phyloP scores from a whole-genome alignment of 2,329 filamentous ascomycete genomes.

The Monascus ruber region DNA sequence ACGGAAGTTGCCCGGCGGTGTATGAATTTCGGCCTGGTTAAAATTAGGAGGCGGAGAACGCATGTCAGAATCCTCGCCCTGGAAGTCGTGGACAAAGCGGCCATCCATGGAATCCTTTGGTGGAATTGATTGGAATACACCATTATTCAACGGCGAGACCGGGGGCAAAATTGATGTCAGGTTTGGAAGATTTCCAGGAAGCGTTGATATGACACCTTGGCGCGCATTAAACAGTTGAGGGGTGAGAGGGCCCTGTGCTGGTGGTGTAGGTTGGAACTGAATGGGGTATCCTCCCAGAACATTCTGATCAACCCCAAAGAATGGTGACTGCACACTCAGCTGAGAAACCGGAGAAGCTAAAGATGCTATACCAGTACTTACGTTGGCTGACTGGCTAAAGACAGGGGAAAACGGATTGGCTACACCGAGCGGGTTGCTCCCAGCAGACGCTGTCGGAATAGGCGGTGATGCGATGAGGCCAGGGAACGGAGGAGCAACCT shows the following conservation, averaged over 20 bases:
- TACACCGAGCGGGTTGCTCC: conserved; percentile 54
- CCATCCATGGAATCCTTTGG: conserved; percentile 16
- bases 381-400: conserved; percentile 46
- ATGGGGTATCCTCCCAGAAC: conserved; percentile 58
- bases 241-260: conserved; percentile 30
- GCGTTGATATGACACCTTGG: conserved; percentile 48
- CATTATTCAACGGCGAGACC: conserved; percentile 48
- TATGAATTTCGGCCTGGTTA: conserved; percentile 17
- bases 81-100: conserved; percentile 18
- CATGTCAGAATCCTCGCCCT: conserved; percentile 10
- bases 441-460: conserved; percentile 64
- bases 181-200: conserved; percentile 32
- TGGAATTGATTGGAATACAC: conserved; percentile 21
- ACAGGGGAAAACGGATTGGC: conserved; percentile 54
- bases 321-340: conserved; percentile 49
- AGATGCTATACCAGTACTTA: conserved; percentile 54
- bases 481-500: conserved; percentile 63
- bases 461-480: conserved; percentile 74
- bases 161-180: conserved; percentile 48
- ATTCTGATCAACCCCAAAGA: conserved; percentile 47
- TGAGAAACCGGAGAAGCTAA: conserved; percentile 59
- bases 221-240: conserved; percentile 31
- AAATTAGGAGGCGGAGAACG: conserved; percentile 17
- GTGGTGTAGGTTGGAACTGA: conserved; percentile 51
- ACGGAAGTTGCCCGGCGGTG: conserved; percentile 29